These are phyloP conservation scores for Boletus patriciae DNA, from an alignment of 768 basidiomycete genomes.

Conservation along the genomic window DNA sequence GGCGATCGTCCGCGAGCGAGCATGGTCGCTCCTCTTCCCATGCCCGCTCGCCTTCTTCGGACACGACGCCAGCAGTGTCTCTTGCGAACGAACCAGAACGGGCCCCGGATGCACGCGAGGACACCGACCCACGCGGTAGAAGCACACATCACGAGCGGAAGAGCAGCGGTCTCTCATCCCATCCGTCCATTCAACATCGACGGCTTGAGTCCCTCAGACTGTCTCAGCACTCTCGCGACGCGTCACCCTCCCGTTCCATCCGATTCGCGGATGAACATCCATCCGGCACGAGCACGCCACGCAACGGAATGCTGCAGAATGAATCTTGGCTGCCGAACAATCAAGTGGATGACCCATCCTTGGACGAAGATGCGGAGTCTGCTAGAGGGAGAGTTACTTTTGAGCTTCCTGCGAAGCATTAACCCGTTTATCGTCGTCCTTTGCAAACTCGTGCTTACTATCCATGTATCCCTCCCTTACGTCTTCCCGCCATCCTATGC, in stretches of 20 bases:
- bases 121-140: conserved; percentile 25
- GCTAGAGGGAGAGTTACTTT: conserved; percentile 20
- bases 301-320: conserved; percentile 17
- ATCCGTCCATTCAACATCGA: conserved; percentile 27
- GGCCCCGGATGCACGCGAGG: conserved; percentile 4
- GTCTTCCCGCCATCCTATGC: not conserved
- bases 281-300: conserved; percentile 23
- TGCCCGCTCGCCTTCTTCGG: not conserved
- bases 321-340: conserved; percentile 15
- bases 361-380: conserved; percentile 19
- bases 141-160: conserved; percentile 17
- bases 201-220: conserved; percentile 31
- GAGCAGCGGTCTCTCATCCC: conserved; percentile 14
- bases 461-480: not conserved
- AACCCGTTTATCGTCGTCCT: not conserved
- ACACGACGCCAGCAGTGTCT: not conserved
- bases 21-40: conserved; percentile 3
- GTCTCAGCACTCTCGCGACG: conserved; percentile 34
- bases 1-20: conserved; percentile 17
- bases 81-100: conserved; percentile 9
- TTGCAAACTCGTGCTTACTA: not conserved
- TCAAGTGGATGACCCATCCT: conserved; percentile 6
- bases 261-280: conserved; percentile 44
- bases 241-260: conserved; percentile 48
- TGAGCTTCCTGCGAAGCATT: conserved; percentile 17